Conservation (phyloP, 164 flowering plant species). For the Aristolochia fimbriata region DNA sequence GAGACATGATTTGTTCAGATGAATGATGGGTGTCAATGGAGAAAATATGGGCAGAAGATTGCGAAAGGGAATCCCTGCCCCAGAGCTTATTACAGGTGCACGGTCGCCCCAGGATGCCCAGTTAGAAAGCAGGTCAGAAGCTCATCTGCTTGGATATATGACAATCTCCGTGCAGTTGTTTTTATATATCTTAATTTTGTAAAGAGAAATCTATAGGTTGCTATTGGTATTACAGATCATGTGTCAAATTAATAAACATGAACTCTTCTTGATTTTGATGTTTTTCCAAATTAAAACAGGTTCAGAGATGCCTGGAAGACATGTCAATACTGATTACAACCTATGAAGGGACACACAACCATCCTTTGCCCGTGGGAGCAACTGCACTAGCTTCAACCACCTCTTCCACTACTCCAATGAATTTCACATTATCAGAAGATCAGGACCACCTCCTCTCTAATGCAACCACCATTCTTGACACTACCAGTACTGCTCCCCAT, state of each 20-base stretch:
- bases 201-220: no score
- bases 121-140: slow-evolving; percentile 57
- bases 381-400: slow-evolving; percentile 65
- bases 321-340: slow-evolving; percentile 71
- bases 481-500: not conserved
- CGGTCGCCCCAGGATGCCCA: slow-evolving; percentile 66
- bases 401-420: slow-evolving; percentile 19
- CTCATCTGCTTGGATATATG: no score
- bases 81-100: slow-evolving; percentile 73
- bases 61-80: slow-evolving; percentile 80
- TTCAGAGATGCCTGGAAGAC: slow-evolving; percentile 68
- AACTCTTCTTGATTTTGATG: not conserved
- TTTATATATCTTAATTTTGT: not conserved
- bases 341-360: slow-evolving; percentile 73
- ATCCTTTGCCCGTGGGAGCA: slow-evolving; percentile 65
- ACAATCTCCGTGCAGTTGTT: not conserved
- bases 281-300: slow-evolving; percentile 20
- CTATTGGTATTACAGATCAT: no score
- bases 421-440: slow-evolving; percentile 19
- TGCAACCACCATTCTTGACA: not conserved
- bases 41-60: slow-evolving; percentile 72
- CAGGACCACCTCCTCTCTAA: slow-evolving; percentile 8
- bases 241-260: no score
- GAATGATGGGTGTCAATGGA: slow-evolving; percentile 84
- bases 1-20: slow-evolving; percentile 21